Conservation (phyloP, 495 filamentous ascomycete species). For the Niebla homalea region DNA sequence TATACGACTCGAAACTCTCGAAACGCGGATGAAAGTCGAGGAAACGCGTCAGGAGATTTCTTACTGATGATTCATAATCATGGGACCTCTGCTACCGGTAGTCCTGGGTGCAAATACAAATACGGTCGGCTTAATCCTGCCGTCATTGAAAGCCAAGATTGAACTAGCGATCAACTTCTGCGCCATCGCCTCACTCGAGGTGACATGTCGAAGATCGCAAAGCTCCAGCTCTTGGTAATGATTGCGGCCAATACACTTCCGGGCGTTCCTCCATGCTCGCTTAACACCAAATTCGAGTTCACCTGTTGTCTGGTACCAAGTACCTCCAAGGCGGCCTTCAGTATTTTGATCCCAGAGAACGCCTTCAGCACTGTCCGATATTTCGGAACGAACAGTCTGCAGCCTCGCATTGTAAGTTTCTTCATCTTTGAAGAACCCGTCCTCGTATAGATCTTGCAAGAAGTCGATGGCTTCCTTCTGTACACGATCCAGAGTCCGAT, state of each 20-base stretch:
- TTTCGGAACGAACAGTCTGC: slow-evolving; percentile 10
- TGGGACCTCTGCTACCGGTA: slow-evolving; percentile 12
- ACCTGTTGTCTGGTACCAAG: slow-evolving; percentile 15
- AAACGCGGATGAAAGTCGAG: too few species aligned
- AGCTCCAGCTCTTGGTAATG: slow-evolving; percentile 18
- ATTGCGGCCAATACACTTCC: slow-evolving; percentile 22
- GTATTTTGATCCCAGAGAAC: slow-evolving; percentile 3
- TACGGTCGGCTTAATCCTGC: slow-evolving; percentile 17
- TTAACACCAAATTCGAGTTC: slow-evolving; percentile 19
- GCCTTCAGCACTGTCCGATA: slow-evolving; percentile 6
- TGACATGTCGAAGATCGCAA: slow-evolving; percentile 16
- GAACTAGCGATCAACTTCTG: slow-evolving; percentile 4
- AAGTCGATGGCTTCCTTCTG: slow-evolving; percentile 16
- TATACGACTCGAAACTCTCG: too few species aligned
- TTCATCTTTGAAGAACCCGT: slow-evolving; percentile 13
- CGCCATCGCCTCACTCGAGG: slow-evolving; percentile 16
- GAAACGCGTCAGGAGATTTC: too few species aligned
- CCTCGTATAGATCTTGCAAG: slow-evolving; percentile 10
- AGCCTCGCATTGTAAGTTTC: slow-evolving; percentile 7
- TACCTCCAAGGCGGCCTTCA: slow-evolving; percentile 2
- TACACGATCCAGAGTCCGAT: slow-evolving; percentile 13
- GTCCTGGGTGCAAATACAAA: slow-evolving; percentile 19
- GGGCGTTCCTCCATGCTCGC: slow-evolving; percentile 19
- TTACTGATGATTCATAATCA: slow-evolving; percentile 22
- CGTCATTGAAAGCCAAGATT: slow-evolving; percentile 14